Evolutionary conservation across 2,329 filamentous ascomycete species (phyloP).

Genomic region (Talaromyces amestolkiae): DNA sequence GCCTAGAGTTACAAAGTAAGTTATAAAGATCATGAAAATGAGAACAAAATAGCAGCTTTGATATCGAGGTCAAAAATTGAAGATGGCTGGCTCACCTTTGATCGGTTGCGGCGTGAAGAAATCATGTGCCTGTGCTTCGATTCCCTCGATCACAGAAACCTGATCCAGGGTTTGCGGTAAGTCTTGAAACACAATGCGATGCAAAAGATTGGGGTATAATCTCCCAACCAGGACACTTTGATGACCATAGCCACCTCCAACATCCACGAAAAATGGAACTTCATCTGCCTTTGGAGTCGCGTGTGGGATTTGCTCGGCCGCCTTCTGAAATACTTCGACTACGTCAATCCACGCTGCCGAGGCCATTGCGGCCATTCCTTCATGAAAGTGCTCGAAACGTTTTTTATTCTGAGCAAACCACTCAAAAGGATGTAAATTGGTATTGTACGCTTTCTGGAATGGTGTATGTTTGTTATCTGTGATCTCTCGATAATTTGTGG

Average conservation of each 20-base stretch:
- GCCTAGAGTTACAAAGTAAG: not conserved
- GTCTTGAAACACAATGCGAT: not conserved
- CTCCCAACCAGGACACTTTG: not conserved
- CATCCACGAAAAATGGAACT: not conserved
- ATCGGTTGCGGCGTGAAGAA: not conserved
- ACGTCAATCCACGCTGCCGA: not conserved
- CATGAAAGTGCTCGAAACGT: not conserved
- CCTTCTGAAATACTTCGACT: not conserved
- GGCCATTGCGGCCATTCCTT: not conserved
- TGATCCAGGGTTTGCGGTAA: not conserved
- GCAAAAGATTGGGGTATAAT: not conserved
- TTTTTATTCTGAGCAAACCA: not conserved
- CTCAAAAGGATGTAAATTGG: not conserved
- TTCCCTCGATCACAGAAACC: not conserved
- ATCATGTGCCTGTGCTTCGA: not conserved
- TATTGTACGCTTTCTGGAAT: not conserved
- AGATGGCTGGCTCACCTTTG: not conserved
- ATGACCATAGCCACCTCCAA: not conserved
- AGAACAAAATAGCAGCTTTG: no score
- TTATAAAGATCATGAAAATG: not conserved
- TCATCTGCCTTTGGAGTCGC: not conserved
- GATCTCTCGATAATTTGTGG: not conserved
- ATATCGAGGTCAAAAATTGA: no score
- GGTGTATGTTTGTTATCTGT: not conserved
- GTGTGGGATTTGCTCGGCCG: not conserved